Percentiles rank a stretch among this genome's conserved stretches.
Evolutionary conservation across 2,329 filamentous ascomycete genomes (phyloP).

Genomic region (Fusarium oligoseptatum): DNA sequence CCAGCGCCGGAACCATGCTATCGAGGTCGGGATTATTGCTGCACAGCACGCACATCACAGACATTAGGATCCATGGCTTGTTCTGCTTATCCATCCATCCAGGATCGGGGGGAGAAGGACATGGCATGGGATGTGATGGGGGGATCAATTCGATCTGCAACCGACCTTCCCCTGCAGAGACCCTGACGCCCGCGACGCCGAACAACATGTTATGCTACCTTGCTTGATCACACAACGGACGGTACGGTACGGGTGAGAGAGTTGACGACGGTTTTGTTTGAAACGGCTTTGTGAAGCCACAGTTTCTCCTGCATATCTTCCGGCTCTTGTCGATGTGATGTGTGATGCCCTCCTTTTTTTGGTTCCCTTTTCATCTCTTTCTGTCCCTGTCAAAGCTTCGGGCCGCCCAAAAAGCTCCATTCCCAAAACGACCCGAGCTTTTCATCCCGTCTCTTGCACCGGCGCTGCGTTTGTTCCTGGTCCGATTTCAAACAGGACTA

Average conservation of each 20-base stretch:
- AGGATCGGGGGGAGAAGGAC: not conserved
- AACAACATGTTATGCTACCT: conserved; percentile 37
- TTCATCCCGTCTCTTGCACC: conserved; percentile 15
- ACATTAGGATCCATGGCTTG: conserved; percentile 17
- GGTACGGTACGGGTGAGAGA: conserved; percentile 12
- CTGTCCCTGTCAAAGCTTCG: conserved; percentile 13
- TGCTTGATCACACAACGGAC: not conserved
- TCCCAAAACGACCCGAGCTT: conserved; percentile 26
- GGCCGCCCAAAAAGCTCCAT: conserved; percentile 30
- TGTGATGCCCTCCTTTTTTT: not conserved
- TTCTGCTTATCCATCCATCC: conserved; percentile 14
- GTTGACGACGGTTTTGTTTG: conserved; percentile 8
- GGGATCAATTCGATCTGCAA: conserved; percentile 38
- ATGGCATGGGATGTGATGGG: conserved; percentile 12
- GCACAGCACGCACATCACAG: conserved; percentile 38
- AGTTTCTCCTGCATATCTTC: conserved; percentile 12
- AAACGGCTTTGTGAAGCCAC: conserved; percentile 15
- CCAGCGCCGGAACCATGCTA: conserved; percentile 24
- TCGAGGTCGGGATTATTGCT: not conserved
- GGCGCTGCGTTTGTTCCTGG: conserved; percentile 6
- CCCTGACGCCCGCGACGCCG: conserved; percentile 17
- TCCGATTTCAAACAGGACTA: conserved; percentile 16
- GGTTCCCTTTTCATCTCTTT: not conserved
- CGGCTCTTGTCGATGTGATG: not conserved
- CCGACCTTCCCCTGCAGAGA: conserved; percentile 31